Conservation (phyloP, 2,329 filamentous ascomycete genomes). For the Coleophoma cylindrospora region DNA sequence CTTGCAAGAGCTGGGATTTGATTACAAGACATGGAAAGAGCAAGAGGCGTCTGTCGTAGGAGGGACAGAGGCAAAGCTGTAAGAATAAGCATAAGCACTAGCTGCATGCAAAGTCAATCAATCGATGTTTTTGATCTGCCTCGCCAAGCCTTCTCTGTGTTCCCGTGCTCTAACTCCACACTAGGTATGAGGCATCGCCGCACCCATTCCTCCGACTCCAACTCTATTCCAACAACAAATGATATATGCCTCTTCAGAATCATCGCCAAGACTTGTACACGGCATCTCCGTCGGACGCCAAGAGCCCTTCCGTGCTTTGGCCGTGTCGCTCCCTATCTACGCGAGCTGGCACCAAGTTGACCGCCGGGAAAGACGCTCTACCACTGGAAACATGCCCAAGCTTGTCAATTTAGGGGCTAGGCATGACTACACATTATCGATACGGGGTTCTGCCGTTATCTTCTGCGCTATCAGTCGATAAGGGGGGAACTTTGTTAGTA, state of each 20-base stretch:
- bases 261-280: too few relatives aligned
- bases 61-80: background rate
- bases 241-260: too few relatives aligned
- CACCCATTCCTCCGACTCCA: too few relatives aligned
- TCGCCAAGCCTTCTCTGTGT: too few relatives aligned
- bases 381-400: background rate
- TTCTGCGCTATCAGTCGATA: background rate
- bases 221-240: too few relatives aligned
- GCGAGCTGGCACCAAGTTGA: background rate
- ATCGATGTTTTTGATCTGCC: too few relatives aligned
- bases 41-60: background rate
- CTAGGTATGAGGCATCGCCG: too few relatives aligned
- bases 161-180: too few relatives aligned
- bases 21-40: slow-evolving; percentile 27
- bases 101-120: too few relatives aligned
- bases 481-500: background rate
- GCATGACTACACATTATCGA: background rate
- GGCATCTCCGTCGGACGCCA: background rate
- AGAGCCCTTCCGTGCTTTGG: background rate
- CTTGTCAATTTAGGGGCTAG: too few relatives aligned
- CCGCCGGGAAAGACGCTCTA: background rate
- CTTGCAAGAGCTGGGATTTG: slow-evolving; percentile 66
- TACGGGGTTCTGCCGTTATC: background rate
- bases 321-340: background rate
- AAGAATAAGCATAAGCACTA: too few relatives aligned